These are phyloP conservation scores for Hypsizygus marmoreus DNA, from an alignment of 768 basidiomycete genomes.

Conservation along the genomic window DNA sequence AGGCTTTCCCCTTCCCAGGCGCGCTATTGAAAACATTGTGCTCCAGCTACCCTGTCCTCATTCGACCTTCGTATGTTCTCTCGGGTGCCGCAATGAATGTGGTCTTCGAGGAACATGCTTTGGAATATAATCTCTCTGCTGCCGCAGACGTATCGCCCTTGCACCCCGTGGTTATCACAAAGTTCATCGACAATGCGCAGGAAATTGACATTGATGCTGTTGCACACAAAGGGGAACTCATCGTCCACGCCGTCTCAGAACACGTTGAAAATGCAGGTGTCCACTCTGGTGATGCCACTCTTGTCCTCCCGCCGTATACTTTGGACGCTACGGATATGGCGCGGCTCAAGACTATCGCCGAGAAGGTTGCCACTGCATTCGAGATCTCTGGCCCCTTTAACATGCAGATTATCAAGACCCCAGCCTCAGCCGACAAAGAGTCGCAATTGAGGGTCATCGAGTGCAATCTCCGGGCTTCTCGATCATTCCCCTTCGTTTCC, in stretches of 20 bases:
- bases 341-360: constrained; percentile 89
- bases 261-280: constrained; percentile 99
- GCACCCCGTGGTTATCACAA: constrained; percentile 97
- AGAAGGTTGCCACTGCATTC: constrained; percentile 94
- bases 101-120: constrained; percentile 84
- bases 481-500: constrained; percentile 99
- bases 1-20: background rate
- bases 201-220: constrained; percentile 99
- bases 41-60: constrained; percentile 89
- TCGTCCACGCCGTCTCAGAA: constrained; percentile 96
- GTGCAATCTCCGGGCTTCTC: constrained; percentile 96
- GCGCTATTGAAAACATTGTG: constrained; percentile 10
- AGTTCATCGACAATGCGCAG: constrained; percentile 97
- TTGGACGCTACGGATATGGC: constrained; percentile 73
- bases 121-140: constrained; percentile 95
- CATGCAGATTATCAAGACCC: constrained; percentile 97
- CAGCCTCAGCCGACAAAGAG: constrained; percentile 50
- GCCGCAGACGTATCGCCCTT: constrained; percentile 95
- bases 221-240: constrained; percentile 86
- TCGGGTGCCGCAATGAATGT: constrained; percentile 99
- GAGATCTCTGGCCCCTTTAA: constrained; percentile 98
- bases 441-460: constrained; percentile 94
- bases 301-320: constrained; percentile 94
- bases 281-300: constrained; percentile 97
- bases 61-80: constrained; percentile 97